These are phyloP conservation scores for Gamarada debralockiae DNA, from an alignment of 495 filamentous ascomycete species.

Conservation along the genomic window DNA sequence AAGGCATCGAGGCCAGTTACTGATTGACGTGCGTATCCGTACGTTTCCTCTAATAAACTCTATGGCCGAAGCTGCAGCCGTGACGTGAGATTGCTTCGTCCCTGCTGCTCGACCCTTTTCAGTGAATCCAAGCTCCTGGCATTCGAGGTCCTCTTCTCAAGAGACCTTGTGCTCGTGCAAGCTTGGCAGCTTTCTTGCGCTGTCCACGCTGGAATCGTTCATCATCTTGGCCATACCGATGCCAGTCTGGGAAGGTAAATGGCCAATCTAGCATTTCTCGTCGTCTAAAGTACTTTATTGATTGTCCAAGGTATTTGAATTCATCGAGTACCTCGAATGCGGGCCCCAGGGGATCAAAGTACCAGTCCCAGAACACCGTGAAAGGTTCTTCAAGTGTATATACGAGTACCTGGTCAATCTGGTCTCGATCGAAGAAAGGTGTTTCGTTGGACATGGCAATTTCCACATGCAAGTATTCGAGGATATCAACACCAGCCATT, in stretches of 20 bases:
- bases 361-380: constrained; percentile 20
- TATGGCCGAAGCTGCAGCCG: too few relatives aligned
- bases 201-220: background rate
- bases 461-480: background rate
- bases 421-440: background rate
- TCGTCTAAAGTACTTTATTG: background rate
- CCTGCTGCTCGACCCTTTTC: too few relatives aligned
- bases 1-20: too few relatives aligned
- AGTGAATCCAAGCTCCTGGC: constrained; percentile 9
- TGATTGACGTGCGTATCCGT: too few relatives aligned
- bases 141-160: background rate
- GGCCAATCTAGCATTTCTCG: background rate
- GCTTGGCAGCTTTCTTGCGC: constrained; percentile 4
- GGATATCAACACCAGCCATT: background rate
- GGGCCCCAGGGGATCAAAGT: background rate
- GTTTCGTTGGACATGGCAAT: background rate
- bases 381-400: too few relatives aligned
- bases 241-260: too few relatives aligned
- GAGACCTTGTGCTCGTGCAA: background rate
- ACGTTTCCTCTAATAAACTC: too few relatives aligned
- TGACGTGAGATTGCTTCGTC: too few relatives aligned
- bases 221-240: background rate
- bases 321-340: constrained; percentile 9
- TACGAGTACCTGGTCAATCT: background rate
- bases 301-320: constrained; percentile 1